Base-by-base conservation (phyloP, 306 rosid species). In the Inga oerstediana region DNA sequence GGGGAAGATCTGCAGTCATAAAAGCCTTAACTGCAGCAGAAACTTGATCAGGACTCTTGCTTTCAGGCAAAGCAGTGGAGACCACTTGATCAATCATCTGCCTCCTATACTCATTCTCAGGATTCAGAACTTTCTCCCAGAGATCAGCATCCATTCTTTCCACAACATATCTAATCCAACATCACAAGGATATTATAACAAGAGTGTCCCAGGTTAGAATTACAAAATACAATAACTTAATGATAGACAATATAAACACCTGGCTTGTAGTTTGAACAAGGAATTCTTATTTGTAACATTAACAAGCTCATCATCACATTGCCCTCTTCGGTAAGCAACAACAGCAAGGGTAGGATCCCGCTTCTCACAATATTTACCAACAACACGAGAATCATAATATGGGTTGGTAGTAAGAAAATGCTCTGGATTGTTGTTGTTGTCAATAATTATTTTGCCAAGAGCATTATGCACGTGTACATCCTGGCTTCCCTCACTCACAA, bases 1-100 rank as follows among this genome's bases (percentile, higher is more conserved):
- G 98, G 35, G 98, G 98, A 84, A 95, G 89, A 86, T 95, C 98
- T n/a, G 98, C 98, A 24, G 98, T 95, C 98, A 95, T 95, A 87
- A 95, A 95, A 87, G 98, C 98, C 83, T 95, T 95, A 83, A 95
- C 98, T 56, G 98, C 90, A 43, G 98, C 98, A 78, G 98, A 95
- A 85, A 95, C 98, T 86, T 95, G 98, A 76, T 95, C 98, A 0
- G 98, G 98, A 80, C 98, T 95, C 90, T 95, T 95, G 91, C 98
- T 95, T 88, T 95, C 98, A 11, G 98, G 98, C 90, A 95, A 85
- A 88, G 98, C 98, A 74, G 98, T 95, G 72, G 98, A 93, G 71
- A 93, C 98, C 82, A 93, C 98, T 89, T 95, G 98, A 91, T 93
- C 98, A 37, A 95, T 95, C 75, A 95, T 90, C 84, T 88, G 97